Percentiles rank a stretch among this genome's conserved stretches.
phyloP scores from a whole-genome alignment of 164 flowering plant genomes.

The Chimonanthus salicifolius region DNA sequence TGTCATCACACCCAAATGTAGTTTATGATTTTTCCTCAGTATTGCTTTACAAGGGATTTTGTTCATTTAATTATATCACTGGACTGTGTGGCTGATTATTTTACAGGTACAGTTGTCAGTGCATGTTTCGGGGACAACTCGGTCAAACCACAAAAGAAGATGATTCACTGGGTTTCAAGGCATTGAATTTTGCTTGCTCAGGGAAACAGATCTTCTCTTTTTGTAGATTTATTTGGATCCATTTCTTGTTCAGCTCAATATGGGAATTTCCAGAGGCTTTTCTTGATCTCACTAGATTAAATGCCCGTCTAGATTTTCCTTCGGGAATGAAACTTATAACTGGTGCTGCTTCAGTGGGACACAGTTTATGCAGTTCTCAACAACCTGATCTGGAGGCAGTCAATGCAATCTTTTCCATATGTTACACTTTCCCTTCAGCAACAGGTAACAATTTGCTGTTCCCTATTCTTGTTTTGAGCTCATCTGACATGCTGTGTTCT shows the following conservation, averaged over 20 bases:
- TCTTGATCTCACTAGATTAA: constrained; percentile 68
- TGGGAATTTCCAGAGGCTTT: constrained; percentile 78
- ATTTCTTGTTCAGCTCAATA: constrained; percentile 70
- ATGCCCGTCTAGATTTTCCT: constrained; percentile 63
- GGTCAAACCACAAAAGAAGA: constrained; percentile 29
- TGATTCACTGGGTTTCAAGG: constrained; percentile 17
- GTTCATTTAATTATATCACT: not conserved
- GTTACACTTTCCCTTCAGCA: constrained; percentile 76
- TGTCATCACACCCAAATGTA: too few relatives aligned
- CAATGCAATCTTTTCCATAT: constrained; percentile 50
- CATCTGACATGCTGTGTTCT: not conserved
- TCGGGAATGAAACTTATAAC: constrained; percentile 59
- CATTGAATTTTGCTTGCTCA: constrained; percentile 28
- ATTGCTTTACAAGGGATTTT: not conserved
- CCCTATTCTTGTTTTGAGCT: not conserved
- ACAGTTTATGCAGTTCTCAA: constrained; percentile 43
- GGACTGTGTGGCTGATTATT: not conserved
- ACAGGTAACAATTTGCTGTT: constrained; percentile 45
- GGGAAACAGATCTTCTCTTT: constrained; percentile 39
- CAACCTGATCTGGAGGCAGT: constrained; percentile 39
- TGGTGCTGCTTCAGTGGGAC: constrained; percentile 45
- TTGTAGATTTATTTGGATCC: constrained; percentile 68
- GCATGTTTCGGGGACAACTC: constrained; percentile 52
- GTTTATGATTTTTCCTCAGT: not conserved
- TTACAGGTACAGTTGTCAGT: constrained; percentile 55